A percentile compares a stretch with the other conserved stretches of the same genome.
These are phyloP conservation scores for Fistulifera pelliculosa DNA, from an alignment of 108 stramenopile genomes.

Conservation along the genomic window DNA sequence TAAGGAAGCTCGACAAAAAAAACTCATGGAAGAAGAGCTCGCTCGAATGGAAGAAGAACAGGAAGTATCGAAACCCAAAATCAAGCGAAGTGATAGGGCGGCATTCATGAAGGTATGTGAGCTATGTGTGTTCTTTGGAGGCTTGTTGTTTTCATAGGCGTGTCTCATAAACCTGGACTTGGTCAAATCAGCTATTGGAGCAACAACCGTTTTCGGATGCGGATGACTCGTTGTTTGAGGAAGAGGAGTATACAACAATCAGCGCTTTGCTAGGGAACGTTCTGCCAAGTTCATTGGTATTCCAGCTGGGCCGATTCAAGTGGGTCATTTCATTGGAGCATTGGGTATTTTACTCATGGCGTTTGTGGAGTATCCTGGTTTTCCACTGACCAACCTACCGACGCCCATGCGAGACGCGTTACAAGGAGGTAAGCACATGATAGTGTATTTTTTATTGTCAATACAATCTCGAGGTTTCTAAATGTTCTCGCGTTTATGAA, in stretches of 20 bases:
- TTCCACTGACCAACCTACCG: constrained; percentile 83
- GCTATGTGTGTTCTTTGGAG: too few species aligned
- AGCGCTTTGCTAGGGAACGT: constrained; percentile 72
- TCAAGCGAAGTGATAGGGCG: constrained; percentile 48
- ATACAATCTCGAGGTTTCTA: not conserved
- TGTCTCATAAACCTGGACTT: not conserved
- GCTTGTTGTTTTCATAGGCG: not conserved
- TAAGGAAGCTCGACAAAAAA: constrained; percentile 24
- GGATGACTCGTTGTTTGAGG: constrained; percentile 72
- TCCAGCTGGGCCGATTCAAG: constrained; percentile 71
- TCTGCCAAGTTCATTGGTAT: constrained; percentile 72
- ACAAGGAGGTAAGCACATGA: constrained; percentile 58
- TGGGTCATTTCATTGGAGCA: constrained; percentile 81
- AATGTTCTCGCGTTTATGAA: constrained; percentile 1
- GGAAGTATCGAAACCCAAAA: constrained; percentile 32
- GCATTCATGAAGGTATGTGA: constrained; percentile 39
- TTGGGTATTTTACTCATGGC: constrained; percentile 71
- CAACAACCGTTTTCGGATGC: constrained; percentile 76
- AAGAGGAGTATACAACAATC: constrained; percentile 65
- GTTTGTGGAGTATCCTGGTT: constrained; percentile 84
- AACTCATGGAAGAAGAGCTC: constrained; percentile 29
- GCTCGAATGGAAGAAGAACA: constrained; percentile 22
- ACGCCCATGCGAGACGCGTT: constrained; percentile 57
- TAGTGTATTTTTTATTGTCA: too few species aligned
- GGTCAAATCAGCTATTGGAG: constrained; percentile 39